Conservation (phyloP, 78 protist species). For the Emiliania huxleyi region DNA sequence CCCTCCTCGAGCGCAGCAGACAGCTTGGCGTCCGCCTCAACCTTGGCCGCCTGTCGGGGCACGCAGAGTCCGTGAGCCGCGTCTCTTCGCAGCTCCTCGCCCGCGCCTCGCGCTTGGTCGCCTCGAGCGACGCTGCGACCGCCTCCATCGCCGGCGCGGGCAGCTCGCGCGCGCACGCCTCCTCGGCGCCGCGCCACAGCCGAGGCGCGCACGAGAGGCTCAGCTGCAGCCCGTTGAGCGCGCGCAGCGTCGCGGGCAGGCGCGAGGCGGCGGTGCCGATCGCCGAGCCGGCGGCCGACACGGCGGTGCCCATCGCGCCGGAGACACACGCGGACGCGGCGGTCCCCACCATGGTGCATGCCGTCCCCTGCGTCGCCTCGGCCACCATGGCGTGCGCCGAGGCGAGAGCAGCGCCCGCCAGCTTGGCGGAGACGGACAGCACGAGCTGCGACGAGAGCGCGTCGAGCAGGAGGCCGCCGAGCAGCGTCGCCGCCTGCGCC, state of each 20-base stretch:
- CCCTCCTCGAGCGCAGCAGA: neutral
- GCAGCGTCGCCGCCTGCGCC: neutral
- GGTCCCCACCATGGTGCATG: no score
- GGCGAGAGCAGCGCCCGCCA: slow-evolving; percentile 8
- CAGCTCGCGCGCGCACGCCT: neutral
- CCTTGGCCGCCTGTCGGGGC: no score
- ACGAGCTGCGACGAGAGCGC: neutral
- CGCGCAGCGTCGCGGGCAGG: neutral
- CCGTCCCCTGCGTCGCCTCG: neutral
- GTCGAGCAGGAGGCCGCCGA: neutral
- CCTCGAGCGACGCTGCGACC: neutral
- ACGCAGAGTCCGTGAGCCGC: no score
- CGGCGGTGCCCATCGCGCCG: neutral
- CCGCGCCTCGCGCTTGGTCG: no score
- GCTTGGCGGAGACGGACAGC: neutral
- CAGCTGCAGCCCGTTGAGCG: slow-evolving; percentile 3
- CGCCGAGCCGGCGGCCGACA: neutral
- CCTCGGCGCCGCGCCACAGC: neutral
- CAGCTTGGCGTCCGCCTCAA: neutral
- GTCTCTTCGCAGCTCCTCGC: no score
- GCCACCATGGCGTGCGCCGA: neutral
- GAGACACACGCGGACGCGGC: neutral
- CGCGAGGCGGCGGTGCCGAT: no score
- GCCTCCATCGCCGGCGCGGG: neutral
- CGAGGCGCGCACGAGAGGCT: neutral